phyloP scores from a whole-genome alignment of 202 grass and related monocot species.

The Saccharum hybrid region DNA sequence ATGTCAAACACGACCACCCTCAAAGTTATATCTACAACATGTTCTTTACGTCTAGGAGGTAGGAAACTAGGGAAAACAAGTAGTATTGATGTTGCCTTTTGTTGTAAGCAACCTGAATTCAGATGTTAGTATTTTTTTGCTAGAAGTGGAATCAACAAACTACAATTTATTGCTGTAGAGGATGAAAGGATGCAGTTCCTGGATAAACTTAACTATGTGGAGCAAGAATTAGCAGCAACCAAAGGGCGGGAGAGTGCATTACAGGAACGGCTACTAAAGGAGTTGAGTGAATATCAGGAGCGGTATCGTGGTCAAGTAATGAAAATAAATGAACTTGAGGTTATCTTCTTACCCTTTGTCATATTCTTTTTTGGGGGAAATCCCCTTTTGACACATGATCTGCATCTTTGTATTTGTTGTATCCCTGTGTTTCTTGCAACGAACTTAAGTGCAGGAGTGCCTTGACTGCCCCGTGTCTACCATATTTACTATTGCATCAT shows the following conservation, averaged over 20 bases:
- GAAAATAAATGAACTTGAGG: slow-evolving; percentile 80
- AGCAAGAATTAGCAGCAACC: slow-evolving; percentile 89
- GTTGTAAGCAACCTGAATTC: slow-evolving; percentile 16
- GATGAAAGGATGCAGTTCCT: slow-evolving; percentile 69
- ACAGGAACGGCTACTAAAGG: slow-evolving; percentile 79
- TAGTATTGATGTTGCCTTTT: slow-evolving; percentile 28
- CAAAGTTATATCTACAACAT: slow-evolving; percentile 17
- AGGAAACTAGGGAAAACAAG: slow-evolving; percentile 6
- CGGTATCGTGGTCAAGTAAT: slow-evolving; percentile 68
- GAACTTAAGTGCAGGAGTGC: neutral
- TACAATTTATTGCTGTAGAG: slow-evolving; percentile 59
- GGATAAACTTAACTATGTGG: slow-evolving; percentile 66
- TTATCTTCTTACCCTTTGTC: slow-evolving; percentile 33
- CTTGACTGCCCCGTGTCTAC: slow-evolving; percentile 5
- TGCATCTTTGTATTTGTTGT: neutral
- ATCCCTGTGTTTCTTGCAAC: neutral
- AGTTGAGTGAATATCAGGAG: slow-evolving; percentile 63
- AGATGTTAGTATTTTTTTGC: slow-evolving; percentile 20
- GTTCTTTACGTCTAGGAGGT: neutral
- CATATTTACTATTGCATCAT: slow-evolving; percentile 7
- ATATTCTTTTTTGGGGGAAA: neutral
- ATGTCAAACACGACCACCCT: slow-evolving; percentile 7
- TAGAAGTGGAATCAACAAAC: slow-evolving; percentile 4
- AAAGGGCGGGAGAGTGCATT: slow-evolving; percentile 81
- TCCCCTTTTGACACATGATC: neutral